phyloP scores from a whole-genome alignment of 2,329 filamentous ascomycete species.

The Sclerotinia nivalis region DNA sequence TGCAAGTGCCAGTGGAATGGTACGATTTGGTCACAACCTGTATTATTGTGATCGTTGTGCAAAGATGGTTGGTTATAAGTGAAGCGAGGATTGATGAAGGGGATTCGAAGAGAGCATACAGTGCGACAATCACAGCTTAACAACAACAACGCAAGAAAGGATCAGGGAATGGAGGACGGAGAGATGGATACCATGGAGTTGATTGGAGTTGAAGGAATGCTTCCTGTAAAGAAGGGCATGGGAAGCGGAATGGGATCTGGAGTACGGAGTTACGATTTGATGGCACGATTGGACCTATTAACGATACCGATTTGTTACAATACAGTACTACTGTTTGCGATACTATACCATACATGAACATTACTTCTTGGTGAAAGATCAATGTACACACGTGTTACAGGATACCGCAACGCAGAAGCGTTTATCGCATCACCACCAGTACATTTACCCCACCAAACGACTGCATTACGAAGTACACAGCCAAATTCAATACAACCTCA shows the following conservation, averaged over 20 bases:
- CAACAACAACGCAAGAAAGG: background rate
- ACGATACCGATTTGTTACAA: slow-evolving; percentile 18
- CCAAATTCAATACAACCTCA: slow-evolving; percentile 13
- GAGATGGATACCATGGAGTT: background rate
- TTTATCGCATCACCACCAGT: background rate
- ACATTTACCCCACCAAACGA: background rate
- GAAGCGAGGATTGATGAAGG: slow-evolving; percentile 38
- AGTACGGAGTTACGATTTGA: slow-evolving; percentile 15
- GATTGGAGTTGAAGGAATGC: background rate
- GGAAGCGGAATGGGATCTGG: background rate
- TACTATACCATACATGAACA: slow-evolving; percentile 1
- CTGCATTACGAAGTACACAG: background rate
- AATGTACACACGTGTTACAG: background rate
- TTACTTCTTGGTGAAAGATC: slow-evolving; percentile 3
- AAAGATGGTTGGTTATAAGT: slow-evolving; percentile 64
- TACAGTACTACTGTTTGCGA: slow-evolving; percentile 13
- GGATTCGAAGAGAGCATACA: slow-evolving; percentile 7
- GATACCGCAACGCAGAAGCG: background rate
- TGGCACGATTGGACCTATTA: slow-evolving; percentile 12
- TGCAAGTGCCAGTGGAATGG: slow-evolving; percentile 59
- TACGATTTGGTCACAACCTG: slow-evolving; percentile 63
- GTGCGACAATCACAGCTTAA: background rate
- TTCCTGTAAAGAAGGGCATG: slow-evolving; percentile 7
- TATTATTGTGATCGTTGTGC: slow-evolving; percentile 68
- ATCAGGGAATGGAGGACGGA: background rate